These are phyloP conservation scores for Calonectria pteridis DNA, from an alignment of 2,329 filamentous ascomycete genomes.

Conservation along the genomic window DNA sequence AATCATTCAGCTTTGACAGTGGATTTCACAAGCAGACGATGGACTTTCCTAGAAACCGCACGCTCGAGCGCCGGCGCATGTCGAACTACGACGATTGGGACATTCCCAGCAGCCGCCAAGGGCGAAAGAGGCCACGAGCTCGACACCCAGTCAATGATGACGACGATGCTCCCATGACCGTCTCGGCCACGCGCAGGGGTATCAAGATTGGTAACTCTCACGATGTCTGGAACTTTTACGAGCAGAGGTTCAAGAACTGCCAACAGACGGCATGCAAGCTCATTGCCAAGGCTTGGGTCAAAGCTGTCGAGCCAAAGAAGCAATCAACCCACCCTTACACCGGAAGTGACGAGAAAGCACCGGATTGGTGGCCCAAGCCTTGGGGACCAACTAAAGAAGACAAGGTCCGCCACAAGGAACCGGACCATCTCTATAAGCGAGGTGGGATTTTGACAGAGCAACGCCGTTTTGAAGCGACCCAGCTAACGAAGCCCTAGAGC, in stretches of 20 bases:
- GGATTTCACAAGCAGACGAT: conserved; percentile 39
- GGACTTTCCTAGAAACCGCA: conserved; percentile 43
- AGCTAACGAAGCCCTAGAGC: conserved; percentile 57
- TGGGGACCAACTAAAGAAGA: conserved; percentile 64
- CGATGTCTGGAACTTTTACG: conserved; percentile 71
- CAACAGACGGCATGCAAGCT: conserved; percentile 80
- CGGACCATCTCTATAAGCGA: conserved; percentile 77
- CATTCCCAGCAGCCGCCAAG: conserved; percentile 42
- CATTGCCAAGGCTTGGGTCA: conserved; percentile 82
- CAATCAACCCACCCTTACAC: conserved; percentile 82
- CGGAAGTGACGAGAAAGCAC: conserved; percentile 70
- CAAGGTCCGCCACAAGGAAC: conserved; percentile 76
- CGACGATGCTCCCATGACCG: conserved; percentile 55
- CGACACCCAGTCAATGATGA: conserved; percentile 56
- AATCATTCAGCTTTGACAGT: conserved; percentile 46
- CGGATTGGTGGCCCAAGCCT: conserved; percentile 75
- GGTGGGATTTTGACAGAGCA: conserved; percentile 58
- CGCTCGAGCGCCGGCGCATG: conserved; percentile 48
- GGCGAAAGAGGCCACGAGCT: conserved; percentile 47
- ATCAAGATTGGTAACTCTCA: conserved; percentile 67
- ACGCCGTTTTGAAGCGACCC: background rate
- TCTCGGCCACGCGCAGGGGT: conserved; percentile 54
- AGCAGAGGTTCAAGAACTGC: conserved; percentile 71
- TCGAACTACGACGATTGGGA: conserved; percentile 51
- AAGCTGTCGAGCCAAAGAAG: conserved; percentile 81